Base-by-base conservation (phyloP, 2,329 filamentous ascomycete genomes). In the Lecanosticta acicola region DNA sequence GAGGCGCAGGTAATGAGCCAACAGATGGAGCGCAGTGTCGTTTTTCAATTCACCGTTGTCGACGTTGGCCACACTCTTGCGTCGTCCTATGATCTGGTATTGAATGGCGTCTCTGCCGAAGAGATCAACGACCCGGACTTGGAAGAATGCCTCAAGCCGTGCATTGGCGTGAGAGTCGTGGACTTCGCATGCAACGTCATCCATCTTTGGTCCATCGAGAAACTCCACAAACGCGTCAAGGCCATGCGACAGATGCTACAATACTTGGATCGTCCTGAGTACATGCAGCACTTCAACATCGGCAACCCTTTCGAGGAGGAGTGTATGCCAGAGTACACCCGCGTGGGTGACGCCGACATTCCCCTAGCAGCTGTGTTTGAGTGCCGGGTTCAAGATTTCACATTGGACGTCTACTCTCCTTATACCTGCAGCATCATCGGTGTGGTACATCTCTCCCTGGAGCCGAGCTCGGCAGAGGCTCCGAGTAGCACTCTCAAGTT, bases 1-100 rank as follows among this genome's bases (percentile, higher is more conserved):
- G 93, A 98, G 68, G 93, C 93, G 1, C 93, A 98, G 63, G 84
- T 98, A 50, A 93, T 98, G 87, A 94, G 90, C 70, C 91, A 95
- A 58, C 87, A 94, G 59, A 85, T 98, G 71, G 87, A 93, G 57
- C 93, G 96, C 65, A 82, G 82, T 54, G 86, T 96, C 7, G 84
- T 91, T 16, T 97, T 98, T 65, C 93, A 98, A 66, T 98, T 97
- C 64, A 85, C 87, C 10, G 83, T 96, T 45, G 81, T 97, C 24
- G 91, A 96, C 59, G 74, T 85, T 52, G 93, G 93, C 1, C 90
- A 98, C 60, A 83, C 82, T 17, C 78, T 94, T 55, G 90, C 85
- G 57, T 98, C 93, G 2, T 94, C 90, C 1, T 98, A 98, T 68
- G 93, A 98, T 66, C 84, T 98, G 69, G 89, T 97, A 3, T 75